phyloP scores from a whole-genome alignment of 2,329 filamentous ascomycete genomes.

The Colletotrichum gigasporum region DNA sequence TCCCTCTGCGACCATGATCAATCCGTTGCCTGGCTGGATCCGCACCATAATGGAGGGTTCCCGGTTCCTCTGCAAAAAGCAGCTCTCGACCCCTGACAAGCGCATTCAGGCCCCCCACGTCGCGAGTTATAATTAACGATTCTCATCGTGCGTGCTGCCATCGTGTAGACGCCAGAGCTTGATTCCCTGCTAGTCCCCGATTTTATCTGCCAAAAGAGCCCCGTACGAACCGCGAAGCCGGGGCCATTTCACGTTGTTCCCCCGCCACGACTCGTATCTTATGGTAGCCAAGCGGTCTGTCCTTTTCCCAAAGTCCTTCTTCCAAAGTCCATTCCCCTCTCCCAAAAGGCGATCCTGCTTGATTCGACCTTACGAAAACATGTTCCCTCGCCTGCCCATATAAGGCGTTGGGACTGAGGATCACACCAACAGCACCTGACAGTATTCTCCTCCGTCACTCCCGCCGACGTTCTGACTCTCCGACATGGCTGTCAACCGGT shows the following conservation, averaged over 20 bases:
- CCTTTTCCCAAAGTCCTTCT: neutral
- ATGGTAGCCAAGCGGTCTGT: neutral
- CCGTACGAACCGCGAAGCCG: conserved; percentile 1
- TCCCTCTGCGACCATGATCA: neutral
- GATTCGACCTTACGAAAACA: neutral
- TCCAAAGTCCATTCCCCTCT: too few species aligned
- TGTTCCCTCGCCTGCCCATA: neutral
- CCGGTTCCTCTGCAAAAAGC: neutral
- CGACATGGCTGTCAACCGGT: neutral
- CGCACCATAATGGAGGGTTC: neutral
- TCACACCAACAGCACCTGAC: neutral
- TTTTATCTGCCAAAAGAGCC: neutral
- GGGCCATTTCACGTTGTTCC: conserved; percentile 3
- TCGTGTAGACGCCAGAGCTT: too few species aligned
- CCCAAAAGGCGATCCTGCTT: neutral
- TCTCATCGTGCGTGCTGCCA: neutral
- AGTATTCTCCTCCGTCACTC: neutral
- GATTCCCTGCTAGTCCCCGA: neutral
- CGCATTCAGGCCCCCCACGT: neutral
- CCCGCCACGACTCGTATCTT: conserved; percentile 12
- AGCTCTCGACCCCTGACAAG: conserved; percentile 6
- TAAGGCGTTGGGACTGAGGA: neutral
- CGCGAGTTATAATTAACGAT: neutral
- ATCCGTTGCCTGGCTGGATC: neutral
- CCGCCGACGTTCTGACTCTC: too few species aligned